A percentile compares a stretch with the other conserved stretches of the same genome.
Conservation (phyloP, 1,284 basidiomycete genomes). For the Tilletia indica region DNA sequence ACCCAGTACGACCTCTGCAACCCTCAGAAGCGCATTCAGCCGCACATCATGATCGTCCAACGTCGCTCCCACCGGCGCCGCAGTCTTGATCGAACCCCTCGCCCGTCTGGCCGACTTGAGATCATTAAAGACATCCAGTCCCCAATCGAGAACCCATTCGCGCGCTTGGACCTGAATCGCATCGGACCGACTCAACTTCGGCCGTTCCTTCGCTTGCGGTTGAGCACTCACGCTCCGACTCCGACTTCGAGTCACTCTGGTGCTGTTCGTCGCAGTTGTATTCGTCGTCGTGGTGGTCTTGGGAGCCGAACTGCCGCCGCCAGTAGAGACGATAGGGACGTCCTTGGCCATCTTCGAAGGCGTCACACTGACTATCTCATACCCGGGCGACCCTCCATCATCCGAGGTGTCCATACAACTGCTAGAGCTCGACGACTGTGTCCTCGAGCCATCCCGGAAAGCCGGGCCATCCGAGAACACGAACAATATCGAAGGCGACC, state of each 20-base stretch:
- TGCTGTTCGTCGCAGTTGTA: no score
- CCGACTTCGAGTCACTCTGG: no score
- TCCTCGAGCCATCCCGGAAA: background rate
- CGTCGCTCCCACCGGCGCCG: background rate
- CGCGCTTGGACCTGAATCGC: background rate
- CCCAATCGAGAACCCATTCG: constrained; percentile 11
- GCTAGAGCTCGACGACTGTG: background rate
- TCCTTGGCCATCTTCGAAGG: background rate
- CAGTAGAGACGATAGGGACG: background rate
- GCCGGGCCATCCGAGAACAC: background rate
- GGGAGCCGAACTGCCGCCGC: background rate
- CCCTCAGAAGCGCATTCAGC: constrained; percentile 15
- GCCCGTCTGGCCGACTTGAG: background rate
- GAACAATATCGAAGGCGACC: background rate
- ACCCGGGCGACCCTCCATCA: background rate
- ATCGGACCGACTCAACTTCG: background rate
- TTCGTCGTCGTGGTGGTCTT: background rate
- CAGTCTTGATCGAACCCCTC: background rate
- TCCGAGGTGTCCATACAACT: no score
- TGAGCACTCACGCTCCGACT: background rate
- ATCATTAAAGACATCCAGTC: background rate
- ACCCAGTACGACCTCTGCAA: constrained; percentile 9
- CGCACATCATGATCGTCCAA: background rate
- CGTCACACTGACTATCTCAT: background rate
- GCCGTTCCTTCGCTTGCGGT: background rate